Percentiles rank a stretch among this genome's conserved stretches.
phyloP scores from a whole-genome alignment of 1,284 basidiomycete species.

The Puccinia hordei region DNA sequence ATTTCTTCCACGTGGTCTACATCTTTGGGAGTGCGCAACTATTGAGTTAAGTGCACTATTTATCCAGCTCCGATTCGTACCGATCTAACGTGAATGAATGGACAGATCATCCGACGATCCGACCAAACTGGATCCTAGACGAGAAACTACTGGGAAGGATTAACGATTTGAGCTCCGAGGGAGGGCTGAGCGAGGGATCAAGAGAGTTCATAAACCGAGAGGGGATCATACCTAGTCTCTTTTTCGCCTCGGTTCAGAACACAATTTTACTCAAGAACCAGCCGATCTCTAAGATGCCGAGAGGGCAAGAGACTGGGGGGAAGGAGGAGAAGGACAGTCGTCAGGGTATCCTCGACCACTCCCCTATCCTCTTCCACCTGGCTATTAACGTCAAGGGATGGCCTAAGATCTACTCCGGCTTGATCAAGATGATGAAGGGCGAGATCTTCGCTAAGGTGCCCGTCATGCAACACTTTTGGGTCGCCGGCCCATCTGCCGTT shows the following conservation, averaged over 20 bases:
- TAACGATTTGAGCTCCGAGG: background rate
- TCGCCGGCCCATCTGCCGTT: conserved; percentile 21
- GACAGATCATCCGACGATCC: conserved; percentile 25
- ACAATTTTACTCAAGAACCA: background rate
- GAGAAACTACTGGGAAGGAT: background rate
- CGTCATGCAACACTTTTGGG: conserved; percentile 87
- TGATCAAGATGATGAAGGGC: conserved; percentile 95
- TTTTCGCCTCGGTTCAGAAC: conserved; percentile 6
- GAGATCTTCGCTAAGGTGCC: conserved; percentile 75
- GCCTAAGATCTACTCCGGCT: conserved; percentile 78
- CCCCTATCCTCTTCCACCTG: conserved; percentile 81
- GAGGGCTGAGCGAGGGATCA: background rate
- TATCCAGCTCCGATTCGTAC: background rate
- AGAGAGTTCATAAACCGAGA: background rate
- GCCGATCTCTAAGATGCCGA: background rate
- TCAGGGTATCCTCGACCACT: conserved; percentile 55
- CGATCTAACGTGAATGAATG: background rate
- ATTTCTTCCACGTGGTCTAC: conserved; percentile 70
- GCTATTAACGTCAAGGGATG: conserved; percentile 66
- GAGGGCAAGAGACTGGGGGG: background rate
- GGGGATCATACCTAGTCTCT: background rate
- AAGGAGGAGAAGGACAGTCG: background rate
- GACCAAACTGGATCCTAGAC: background rate
- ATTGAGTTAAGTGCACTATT: conserved; percentile 59
- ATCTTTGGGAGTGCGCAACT: conserved; percentile 90